Evolutionary conservation across 1,284 basidiomycete genomes (phyloP).

Genomic region (Puccinia hordei): DNA sequence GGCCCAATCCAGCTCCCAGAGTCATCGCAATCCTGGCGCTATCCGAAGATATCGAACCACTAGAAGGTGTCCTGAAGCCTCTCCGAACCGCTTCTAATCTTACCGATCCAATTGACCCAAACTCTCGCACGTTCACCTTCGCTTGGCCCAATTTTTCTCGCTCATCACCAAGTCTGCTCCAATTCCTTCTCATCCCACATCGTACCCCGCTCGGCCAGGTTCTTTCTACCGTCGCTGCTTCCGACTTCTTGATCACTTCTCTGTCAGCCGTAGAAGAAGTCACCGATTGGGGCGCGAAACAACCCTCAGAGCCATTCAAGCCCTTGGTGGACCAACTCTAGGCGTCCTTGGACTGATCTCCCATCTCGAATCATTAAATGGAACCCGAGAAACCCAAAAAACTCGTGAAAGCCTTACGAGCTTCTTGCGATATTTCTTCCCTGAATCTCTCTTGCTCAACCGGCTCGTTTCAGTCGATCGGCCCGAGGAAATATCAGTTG

Average conservation of each 20-base stretch:
- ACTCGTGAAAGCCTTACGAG: conserved; percentile 83
- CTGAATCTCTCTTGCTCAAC: conserved; percentile 64
- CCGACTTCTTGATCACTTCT: conserved; percentile 86
- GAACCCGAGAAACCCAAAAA: conserved; percentile 57
- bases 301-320: conserved; percentile 74
- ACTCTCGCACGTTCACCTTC: conserved; percentile 20
- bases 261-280: conserved; percentile 82
- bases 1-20: conserved; percentile 28
- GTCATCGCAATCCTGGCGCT: conserved; percentile 39
- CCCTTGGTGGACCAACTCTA: conserved; percentile 70
- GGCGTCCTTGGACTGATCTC: conserved; percentile 64
- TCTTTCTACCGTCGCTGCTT: conserved; percentile 81
- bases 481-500: conserved; percentile 69
- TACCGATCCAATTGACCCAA: conserved; percentile 3
- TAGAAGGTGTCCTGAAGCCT: conserved; percentile 3
- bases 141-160: conserved; percentile 20
- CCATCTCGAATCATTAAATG: conserved; percentile 28
- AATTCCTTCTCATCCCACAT: conserved; percentile 69
- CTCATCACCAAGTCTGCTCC: conserved; percentile 62
- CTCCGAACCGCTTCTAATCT: conserved; percentile 9
- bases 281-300: conserved; percentile 82
- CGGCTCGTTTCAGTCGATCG: conserved; percentile 24
- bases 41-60: conserved; percentile 34
- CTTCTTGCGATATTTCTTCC: conserved; percentile 93
- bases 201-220: conserved; percentile 67